A percentile compares a stretch with the other conserved stretches of the same genome.
Conservation (phyloP, 352 stramenopile species). For the Phytophthora nicotianae region DNA sequence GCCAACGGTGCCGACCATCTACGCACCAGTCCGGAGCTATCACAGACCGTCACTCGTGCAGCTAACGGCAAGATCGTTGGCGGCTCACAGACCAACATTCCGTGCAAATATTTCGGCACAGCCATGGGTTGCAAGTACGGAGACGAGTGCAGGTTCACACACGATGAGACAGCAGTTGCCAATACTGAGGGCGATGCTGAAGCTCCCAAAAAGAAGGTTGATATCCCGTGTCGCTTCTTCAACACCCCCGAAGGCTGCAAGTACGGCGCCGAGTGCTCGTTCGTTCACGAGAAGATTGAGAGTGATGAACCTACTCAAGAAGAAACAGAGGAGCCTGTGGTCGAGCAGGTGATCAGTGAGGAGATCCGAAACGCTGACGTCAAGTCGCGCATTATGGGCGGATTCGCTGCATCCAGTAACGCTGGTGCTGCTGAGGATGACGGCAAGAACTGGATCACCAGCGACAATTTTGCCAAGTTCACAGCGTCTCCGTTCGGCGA, state of each 20-base stretch:
- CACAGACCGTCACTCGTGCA: slow-evolving; percentile 67
- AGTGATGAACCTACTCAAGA: slow-evolving; percentile 15
- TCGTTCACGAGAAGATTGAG: slow-evolving; percentile 63
- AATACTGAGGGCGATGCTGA: slow-evolving; percentile 25
- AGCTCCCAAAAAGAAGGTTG: slow-evolving; percentile 57
- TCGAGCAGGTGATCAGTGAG: slow-evolving; percentile 48
- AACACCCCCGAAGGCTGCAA: slow-evolving; percentile 77
- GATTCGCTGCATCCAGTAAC: slow-evolving; percentile 81
- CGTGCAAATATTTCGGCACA: slow-evolving; percentile 83
- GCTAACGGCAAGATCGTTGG: slow-evolving; percentile 74
- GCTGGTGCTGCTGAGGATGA: slow-evolving; percentile 79
- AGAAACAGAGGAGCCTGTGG: slow-evolving; percentile 26
- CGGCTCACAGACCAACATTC: slow-evolving; percentile 47
- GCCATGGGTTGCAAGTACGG: slow-evolving; percentile 86
- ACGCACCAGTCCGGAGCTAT: slow-evolving; percentile 68
- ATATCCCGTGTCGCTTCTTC: slow-evolving; percentile 80
- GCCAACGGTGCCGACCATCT: slow-evolving; percentile 71
- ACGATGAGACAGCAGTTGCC: slow-evolving; percentile 45
- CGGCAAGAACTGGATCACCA: slow-evolving; percentile 89
- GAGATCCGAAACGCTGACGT: slow-evolving; percentile 79
- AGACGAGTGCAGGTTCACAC: slow-evolving; percentile 79
- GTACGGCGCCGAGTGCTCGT: slow-evolving; percentile 72
- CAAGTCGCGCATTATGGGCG: slow-evolving; percentile 88
- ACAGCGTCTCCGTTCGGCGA: slow-evolving; percentile 78
- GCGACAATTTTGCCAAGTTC: slow-evolving; percentile 67